Conservation (phyloP, 805 yeast species). For the Wickerhamomyces hampshirensis region DNA sequence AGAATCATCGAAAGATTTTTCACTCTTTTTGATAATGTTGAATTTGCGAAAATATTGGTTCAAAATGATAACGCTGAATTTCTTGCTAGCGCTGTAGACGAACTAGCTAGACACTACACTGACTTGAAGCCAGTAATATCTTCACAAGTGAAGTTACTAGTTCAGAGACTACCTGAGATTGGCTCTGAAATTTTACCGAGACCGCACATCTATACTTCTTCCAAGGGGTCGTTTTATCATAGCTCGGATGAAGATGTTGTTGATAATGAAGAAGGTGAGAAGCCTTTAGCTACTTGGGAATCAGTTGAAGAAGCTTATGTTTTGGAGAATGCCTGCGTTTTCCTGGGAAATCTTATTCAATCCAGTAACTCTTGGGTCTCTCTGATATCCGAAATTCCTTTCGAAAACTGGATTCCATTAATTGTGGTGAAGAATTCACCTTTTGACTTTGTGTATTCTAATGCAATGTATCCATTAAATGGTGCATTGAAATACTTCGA, state of each 20-base stretch:
- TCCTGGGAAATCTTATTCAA: constrained; percentile 45
- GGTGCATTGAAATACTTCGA: constrained; percentile 54
- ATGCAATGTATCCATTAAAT: constrained; percentile 46
- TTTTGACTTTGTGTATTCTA: constrained; percentile 54
- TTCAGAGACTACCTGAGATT: constrained; percentile 38
- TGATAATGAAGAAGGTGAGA: constrained; percentile 36
- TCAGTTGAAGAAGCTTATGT: constrained; percentile 37
- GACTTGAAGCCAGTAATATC: constrained; percentile 57
- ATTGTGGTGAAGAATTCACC: constrained; percentile 51
- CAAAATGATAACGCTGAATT: constrained; percentile 47
- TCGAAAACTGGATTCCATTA: constrained; percentile 43
- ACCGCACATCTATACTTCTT: constrained; percentile 40
- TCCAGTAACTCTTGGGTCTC: constrained; percentile 30
- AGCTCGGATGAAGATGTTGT: constrained; percentile 36
- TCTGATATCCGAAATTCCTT: constrained; percentile 29
- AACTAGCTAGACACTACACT: constrained; percentile 79
- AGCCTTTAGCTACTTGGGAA: constrained; percentile 50
- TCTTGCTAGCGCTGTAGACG: constrained; percentile 71
- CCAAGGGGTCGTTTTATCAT: constrained; percentile 36
- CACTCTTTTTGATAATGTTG: constrained; percentile 44
- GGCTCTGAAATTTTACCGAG: constrained; percentile 33
- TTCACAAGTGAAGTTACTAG: constrained; percentile 40
- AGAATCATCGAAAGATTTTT: constrained; percentile 39
- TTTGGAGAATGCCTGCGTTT: constrained; percentile 42
- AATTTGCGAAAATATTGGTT: constrained; percentile 50